phyloP scores from a whole-genome alignment of 1,284 basidiomycete species.

The Coniophora puteana region DNA sequence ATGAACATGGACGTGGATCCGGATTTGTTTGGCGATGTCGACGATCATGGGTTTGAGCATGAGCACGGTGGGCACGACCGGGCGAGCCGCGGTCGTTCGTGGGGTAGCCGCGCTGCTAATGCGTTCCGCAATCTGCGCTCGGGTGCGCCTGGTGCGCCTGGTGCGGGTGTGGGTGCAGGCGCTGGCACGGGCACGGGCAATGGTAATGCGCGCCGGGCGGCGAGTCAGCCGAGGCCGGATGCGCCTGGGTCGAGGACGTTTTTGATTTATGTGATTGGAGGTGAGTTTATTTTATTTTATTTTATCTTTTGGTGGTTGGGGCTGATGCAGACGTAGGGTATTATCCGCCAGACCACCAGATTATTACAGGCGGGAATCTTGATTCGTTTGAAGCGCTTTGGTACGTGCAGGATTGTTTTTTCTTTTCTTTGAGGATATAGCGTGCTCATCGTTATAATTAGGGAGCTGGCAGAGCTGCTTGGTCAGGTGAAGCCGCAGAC shows the following conservation, averaged over 20 bases:
- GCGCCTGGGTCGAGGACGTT: constrained; percentile 63
- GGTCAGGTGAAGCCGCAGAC: constrained; percentile 79
- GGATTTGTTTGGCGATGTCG: constrained; percentile 16
- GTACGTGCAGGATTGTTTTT: constrained; percentile 39
- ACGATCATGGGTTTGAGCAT: constrained; percentile 3
- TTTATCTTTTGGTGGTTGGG: constrained; percentile 7
- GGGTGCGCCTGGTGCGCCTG: no score
- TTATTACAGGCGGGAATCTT: constrained; percentile 73
- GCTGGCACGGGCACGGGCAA: no score
- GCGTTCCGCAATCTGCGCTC: constrained; percentile 53
- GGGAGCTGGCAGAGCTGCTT: constrained; percentile 74
- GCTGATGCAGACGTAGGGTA: constrained; percentile 57
- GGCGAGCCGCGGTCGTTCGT: constrained; percentile 28
- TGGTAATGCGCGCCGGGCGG: constrained; percentile 35
- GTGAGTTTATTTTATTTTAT: constrained; percentile 29
- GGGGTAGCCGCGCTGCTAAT: constrained; percentile 51
- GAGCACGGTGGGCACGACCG: constrained; percentile 21
- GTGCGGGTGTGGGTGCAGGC: no score
- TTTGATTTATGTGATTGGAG: constrained; percentile 79
- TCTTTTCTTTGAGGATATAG: not conserved
- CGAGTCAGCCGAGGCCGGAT: constrained; percentile 24
- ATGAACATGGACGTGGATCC: constrained; percentile 23
- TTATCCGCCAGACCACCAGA: constrained; percentile 82
- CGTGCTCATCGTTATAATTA: constrained; percentile 21
- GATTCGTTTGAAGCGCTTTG: constrained; percentile 76